Evolutionary conservation across 345 rosid genomes (phyloP).

Genomic region (Citrus medica): DNA sequence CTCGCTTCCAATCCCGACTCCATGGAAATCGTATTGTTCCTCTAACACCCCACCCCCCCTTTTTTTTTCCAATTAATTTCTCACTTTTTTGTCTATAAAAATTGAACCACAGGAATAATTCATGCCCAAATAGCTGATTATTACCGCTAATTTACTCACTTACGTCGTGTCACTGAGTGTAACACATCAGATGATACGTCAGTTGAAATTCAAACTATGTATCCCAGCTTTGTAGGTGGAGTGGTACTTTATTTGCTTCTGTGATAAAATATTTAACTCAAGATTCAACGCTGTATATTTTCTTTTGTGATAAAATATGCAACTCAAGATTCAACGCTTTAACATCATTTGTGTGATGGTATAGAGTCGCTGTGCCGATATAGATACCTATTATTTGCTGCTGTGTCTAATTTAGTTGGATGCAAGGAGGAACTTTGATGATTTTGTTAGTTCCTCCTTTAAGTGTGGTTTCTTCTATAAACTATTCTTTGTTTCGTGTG

Average conservation of each 20-base stretch:
- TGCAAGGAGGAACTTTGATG: background rate
- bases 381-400: background rate
- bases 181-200: background rate
- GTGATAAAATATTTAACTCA: background rate
- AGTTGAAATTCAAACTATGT: background rate
- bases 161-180: background rate
- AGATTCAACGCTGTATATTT: background rate
- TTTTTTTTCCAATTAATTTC: background rate
- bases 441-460: background rate
- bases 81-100: background rate
- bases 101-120: background rate
- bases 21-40: constrained; percentile 55
- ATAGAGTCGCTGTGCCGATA: too few species aligned
- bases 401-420: background rate
- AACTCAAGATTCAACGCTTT: background rate
- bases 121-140: background rate
- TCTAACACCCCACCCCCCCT: background rate
- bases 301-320: too few species aligned
- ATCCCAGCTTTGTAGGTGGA: too few species aligned
- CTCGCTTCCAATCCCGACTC: constrained; percentile 67
- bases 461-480: background rate
- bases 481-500: constrained; percentile 12
- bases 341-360: too few species aligned
- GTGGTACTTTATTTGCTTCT: too few species aligned
- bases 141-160: background rate